Conservation (phyloP, 352 stramenopile genomes). For the Pythium dissimile region DNA sequence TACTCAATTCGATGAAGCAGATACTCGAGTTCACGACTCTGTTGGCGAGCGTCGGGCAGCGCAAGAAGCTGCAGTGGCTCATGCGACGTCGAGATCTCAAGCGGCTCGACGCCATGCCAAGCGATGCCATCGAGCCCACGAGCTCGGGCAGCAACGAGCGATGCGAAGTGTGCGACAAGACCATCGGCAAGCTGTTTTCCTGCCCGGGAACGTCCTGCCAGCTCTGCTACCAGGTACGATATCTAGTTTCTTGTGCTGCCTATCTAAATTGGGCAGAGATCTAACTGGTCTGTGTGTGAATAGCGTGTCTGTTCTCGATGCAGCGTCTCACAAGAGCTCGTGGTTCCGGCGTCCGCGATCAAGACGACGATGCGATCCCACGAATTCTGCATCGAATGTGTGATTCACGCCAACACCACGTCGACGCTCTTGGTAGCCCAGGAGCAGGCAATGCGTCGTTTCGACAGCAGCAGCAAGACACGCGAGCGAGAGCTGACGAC, state of each 20-base stretch:
- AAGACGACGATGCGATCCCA: background rate
- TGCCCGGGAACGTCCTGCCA: background rate
- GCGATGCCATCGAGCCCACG: background rate
- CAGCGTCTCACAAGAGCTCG: background rate
- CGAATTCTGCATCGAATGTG: slow-evolving; percentile 8
- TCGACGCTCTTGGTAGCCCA: too few relatives aligned
- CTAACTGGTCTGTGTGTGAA: background rate
- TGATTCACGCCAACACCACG: background rate
- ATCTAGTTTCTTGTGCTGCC: background rate
- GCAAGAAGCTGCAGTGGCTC: too few relatives aligned
- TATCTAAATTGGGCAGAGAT: background rate
- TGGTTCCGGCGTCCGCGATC: background rate
- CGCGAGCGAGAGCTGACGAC: too few relatives aligned
- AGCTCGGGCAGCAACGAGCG: background rate
- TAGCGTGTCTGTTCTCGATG: slow-evolving; percentile 5
- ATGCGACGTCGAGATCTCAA: slow-evolving; percentile 32
- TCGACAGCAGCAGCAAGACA: too few relatives aligned
- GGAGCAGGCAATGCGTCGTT: too few relatives aligned
- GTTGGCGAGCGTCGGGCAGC: too few relatives aligned
- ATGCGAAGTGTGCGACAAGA: slow-evolving; percentile 2
- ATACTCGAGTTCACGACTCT: too few relatives aligned
- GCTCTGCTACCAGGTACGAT: slow-evolving; percentile 1
- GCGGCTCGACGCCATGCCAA: slow-evolving; percentile 29
- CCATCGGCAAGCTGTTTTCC: background rate
- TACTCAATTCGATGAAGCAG: slow-evolving; percentile 13